Base-by-base conservation (phyloP, 352 stramenopile species). In the Globisporangium perplexum region DNA sequence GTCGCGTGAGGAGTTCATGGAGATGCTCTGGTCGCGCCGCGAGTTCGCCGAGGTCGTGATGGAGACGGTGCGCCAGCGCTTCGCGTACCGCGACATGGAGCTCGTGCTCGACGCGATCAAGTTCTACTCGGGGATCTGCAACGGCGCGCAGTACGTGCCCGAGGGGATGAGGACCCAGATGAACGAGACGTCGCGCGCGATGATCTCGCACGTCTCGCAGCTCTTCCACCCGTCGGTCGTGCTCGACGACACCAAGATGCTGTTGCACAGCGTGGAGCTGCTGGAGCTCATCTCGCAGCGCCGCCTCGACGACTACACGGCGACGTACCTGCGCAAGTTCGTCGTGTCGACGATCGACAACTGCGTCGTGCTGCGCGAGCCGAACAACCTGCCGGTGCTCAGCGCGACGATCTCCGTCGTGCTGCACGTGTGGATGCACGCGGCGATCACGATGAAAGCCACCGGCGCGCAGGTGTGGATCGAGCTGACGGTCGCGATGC, bases 201-300 rank as follows among this genome's bases (percentile, higher is more conserved):
- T 95, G 80, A 95, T 93, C 53, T 92, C 82, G 4, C 84, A 95
- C 44, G 83, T 93, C 11, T 95, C 84, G 7, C 84, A 95, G 55
- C 63, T 95, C 1, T 95, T 95, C 57, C 84, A 95, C 38, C 84
- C 84, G 47, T 91, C 82, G 0, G 82, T 92, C 7, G 79, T 93
- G 28, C 59, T 95, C 1, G 82, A 95, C 3, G 84, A 95, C 47
- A 60, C 79, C 0, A 95, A 92, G 46, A 81, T 95, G 44, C 70
- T 93, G 53, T 52, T 95, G 41, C 79, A 92, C 59, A 91, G 84
- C 57, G 87, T 95, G 10, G 84, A 95, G 43, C 57, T 95, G 4
- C 59, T 95, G n/a, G 84, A 95, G 43, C 63, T 95, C 8, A 72
- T 95, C 28, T 90, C 84, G 14, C 84, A 95, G 58, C 82, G 83